Evolutionary conservation across 129 eudicot species (phyloP), one percentile per base, ranked within the genome.

Genomic region (Lactuca sativa): DNA sequence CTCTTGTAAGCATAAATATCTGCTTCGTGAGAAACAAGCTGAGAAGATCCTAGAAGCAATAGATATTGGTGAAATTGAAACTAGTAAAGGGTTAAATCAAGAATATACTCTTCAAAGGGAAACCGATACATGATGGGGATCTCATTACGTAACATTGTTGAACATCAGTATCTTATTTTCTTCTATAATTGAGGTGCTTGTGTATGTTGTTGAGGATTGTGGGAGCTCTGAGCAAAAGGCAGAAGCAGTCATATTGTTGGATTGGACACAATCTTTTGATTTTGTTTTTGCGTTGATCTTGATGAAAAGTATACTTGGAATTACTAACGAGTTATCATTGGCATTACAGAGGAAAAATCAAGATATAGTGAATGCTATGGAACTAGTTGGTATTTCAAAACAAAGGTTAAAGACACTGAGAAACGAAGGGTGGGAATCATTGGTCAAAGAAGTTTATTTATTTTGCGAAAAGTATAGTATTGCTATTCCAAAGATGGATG

Each of bases 51-150:
- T 54, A 25, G 5, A 12, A 59, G 63, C n/a, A 32, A 4, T 59
- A 9, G 16, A 59, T 32, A 4, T 59, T 13, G 63, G 41, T 9
- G 43, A 30, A 58, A 59, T 59, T 59, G 5, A 59, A 25, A 59
- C 9, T 11, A 40, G 17, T 18, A 31, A 59, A 31, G 41, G 63
- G 5, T 58, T 58, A 58, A 37, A 58, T 9, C 63, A 58, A 58
- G 63, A 58, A 9, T 58, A 58, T 31, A 58, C 36, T 58, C n/a
- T 58, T 58, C 40, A 31, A 18, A 58, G 63, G 40, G 16, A 40
- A 6, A 25, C 12, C 11, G 40, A 30, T 58, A 58, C 40, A 58
- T 3, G 63, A 30, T 60, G 66, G 66, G 47, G 66, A 3, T 60
- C 66, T 60, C 66, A 60, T 60, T 37, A 33, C 36, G 36, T 13